Base-by-base conservation (phyloP, 108 stramenopile genomes). In the Nitzschia sp. region DNA sequence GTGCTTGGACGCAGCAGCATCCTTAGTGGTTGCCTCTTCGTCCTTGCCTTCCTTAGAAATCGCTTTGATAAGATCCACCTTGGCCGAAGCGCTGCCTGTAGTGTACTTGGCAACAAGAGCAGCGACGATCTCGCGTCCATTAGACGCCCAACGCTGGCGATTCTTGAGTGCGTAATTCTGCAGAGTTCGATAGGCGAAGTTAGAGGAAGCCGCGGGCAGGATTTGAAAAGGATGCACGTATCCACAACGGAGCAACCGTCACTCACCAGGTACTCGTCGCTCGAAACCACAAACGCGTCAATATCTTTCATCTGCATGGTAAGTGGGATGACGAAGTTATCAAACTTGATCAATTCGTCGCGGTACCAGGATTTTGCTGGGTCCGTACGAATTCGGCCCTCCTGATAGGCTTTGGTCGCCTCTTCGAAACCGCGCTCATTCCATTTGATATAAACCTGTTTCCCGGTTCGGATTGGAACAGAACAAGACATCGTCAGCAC, bases 381-480 rank as follows among this genome's bases (percentile, higher is more conserved):
- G 33, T 76, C 75, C 4, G 38, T 19, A 13, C 59, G 53, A 5
- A 53, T 71, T 26, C 70, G 58, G 29, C 79, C 79, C 25, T 68
- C 71, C 30, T 63, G 27, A 70, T 54, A 72, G 3, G 75, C 79
- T 46, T 66, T 76, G 17, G 53, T 67, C n/a, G 76, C 54, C 42
- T 81, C 80, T 23, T 59, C 33, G 46, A 74, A 81, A 24, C 59
- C 46, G 24, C 72, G 80, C 53, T 67, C 72, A 54, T 81, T 81
- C 80, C 80, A 81, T 36, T 77, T 77, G 34, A 67, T 57, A 26
- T 76, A 81, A n/a, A n/a, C n/a, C n/a, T n/a, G n/a, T n/a, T n/a
- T n/a, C n/a, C n/a, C n/a, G n/a, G n/a, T n/a, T n/a, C n/a, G n/a
- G n/a, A n/a, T n/a, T n/a, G n/a, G n/a, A n/a, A n/a, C n/a, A n/a